These are phyloP conservation scores for Cnidoscolus chayamansa DNA, from an alignment of 441 rosid species.

Conservation along the genomic window DNA sequence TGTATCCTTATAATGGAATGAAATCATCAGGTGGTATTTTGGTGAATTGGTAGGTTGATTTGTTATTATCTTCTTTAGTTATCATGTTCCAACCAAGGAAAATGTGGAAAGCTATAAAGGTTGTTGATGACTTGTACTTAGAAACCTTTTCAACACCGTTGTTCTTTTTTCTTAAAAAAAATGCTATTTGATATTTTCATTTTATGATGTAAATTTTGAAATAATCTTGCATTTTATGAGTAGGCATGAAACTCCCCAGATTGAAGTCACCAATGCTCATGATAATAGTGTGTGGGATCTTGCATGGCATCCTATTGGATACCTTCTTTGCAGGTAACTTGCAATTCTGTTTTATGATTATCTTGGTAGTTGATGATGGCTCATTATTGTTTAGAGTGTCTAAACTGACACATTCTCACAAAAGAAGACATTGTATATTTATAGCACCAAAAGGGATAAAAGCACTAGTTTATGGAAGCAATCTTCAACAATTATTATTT, in stretches of 20 bases:
- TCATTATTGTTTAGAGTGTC: not conserved
- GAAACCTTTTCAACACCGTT: not conserved
- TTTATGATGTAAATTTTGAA: constrained; percentile 15
- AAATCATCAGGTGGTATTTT: not conserved
- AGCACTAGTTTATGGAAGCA: not conserved
- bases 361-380: constrained; percentile 5
- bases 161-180: not conserved
- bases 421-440: not conserved
- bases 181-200: constrained; percentile 1
- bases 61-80: not conserved
- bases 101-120: not conserved
- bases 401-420: not conserved
- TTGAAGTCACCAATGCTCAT: constrained; percentile 79
- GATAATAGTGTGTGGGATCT: constrained; percentile 97
- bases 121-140: not conserved
- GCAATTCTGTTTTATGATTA: not conserved
- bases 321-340: constrained; percentile 89
- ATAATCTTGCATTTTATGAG: constrained; percentile 23
- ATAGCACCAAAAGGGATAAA: not conserved
- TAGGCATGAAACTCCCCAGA: constrained; percentile 96
- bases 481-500: not conserved
- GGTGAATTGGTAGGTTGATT: not conserved
- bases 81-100: not conserved
- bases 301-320: constrained; percentile 99
- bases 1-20: not conserved